Evolutionary conservation across 2,329 filamentous ascomycete genomes (phyloP), one percentile per base, ranked within the genome.

Genomic region (Dothidotthia symphoricarpi): DNA sequence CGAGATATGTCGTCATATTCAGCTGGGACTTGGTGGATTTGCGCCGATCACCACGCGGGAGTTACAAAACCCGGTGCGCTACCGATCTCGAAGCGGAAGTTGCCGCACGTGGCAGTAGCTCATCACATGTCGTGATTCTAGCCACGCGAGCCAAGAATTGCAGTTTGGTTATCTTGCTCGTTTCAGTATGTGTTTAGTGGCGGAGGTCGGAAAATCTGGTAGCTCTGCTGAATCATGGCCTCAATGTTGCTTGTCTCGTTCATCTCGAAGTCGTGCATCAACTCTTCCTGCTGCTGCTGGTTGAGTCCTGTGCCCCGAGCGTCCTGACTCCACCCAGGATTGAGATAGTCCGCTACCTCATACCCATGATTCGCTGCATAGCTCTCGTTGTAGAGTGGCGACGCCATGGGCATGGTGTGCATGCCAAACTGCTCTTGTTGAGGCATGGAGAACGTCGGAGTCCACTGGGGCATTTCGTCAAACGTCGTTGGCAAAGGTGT

Each of bases 221-320:
- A 64, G 39, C 64, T 68, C 24, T 68, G 64, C 38, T 68, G 54
- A 16, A 69, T 68, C 65, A 69, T 69, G 28, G 57, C 55, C 40
- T 69, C 63, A 13, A 69, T 64, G 43, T 67, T 65, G 35, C 60
- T 57, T 1, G 61, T 62, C 15, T 68, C 67, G 33, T 67, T 66
- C 28, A 60, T 85, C 64, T 93, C 86, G 24, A 95, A 75, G 32
- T 82, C 82, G 38, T 83, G 81, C 85, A 94, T 88, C 25, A 95
- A 72, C 69, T 95, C 86, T 47, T 83, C 69, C 66, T 93, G 88
- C 66, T 94, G 87, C 57, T 88, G 80, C 47, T 89, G 84, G 42
- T 82, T 90, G 22, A 94, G 71, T 42, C 75, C 75, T 16, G 56
- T 55, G 4, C 57, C 56, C 32, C 63, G 45, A 6, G 53, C 19